Evolutionary conservation across 176 grass and related monocot genomes (phyloP).

Genomic region (Cymbopogon citratus): DNA sequence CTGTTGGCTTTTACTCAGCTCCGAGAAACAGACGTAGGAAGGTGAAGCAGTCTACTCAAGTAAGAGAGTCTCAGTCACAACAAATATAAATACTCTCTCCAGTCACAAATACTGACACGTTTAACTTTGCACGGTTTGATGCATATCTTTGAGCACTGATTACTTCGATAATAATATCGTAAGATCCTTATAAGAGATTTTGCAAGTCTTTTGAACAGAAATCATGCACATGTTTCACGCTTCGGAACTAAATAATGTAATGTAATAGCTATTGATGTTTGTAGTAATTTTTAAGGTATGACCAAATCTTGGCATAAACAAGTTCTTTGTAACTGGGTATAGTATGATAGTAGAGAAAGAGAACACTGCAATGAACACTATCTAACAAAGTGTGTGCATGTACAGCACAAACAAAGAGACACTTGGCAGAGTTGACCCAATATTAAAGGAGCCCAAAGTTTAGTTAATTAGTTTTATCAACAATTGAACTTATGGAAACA

Average conservation of each 20-base stretch:
- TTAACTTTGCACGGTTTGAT: neutral
- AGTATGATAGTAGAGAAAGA: neutral
- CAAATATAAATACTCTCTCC: neutral
- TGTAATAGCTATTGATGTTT: neutral
- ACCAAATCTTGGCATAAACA: neutral
- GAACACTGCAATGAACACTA: slow-evolving; percentile 11
- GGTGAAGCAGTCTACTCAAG: slow-evolving; percentile 55
- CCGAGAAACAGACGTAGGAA: slow-evolving; percentile 56
- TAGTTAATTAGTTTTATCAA: too few species aligned
- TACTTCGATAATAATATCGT: neutral
- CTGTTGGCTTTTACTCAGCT: slow-evolving; percentile 49
- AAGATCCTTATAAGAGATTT: neutral
- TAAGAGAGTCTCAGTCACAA: slow-evolving; percentile 26
- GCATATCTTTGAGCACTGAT: neutral
- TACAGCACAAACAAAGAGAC: neutral
- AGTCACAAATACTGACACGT: neutral
- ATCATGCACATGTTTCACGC: neutral
- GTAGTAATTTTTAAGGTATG: neutral
- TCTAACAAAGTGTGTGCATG: neutral
- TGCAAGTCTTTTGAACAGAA: neutral
- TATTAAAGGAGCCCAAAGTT: too few species aligned
- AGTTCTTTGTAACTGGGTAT: neutral
- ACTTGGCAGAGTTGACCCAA: neutral
- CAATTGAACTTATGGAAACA: too few species aligned
- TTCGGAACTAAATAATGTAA: neutral